Evolutionary conservation across 2,329 filamentous ascomycete species (phyloP).

Genomic region (Sclerotinia borealis): DNA sequence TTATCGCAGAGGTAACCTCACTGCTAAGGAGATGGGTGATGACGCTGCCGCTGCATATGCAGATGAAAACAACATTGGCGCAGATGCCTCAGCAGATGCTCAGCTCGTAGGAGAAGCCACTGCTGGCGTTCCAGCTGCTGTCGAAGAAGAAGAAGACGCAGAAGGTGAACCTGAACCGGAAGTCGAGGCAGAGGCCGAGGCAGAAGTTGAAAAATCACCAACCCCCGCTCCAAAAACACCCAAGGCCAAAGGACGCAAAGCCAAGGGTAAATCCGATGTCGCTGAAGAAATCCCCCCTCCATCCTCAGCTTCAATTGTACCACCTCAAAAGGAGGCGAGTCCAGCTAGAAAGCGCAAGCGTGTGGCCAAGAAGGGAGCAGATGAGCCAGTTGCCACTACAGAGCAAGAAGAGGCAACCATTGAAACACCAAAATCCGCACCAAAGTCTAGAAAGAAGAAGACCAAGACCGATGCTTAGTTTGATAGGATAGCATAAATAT

Average conservation of each 20-base stretch:
- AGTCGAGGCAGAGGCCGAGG: constrained; percentile 26
- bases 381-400: constrained; percentile 21
- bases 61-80: constrained; percentile 51
- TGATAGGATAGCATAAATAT: neutral
- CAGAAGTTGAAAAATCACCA: constrained; percentile 39
- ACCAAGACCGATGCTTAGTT: constrained; percentile 51
- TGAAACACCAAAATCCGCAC: constrained; percentile 26
- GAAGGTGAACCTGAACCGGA: constrained; percentile 41
- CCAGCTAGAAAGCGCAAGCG: constrained; percentile 57
- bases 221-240: constrained; percentile 49
- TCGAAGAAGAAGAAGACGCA: constrained; percentile 28
- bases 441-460: constrained; percentile 32
- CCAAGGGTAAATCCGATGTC: constrained; percentile 25
- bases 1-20: constrained; percentile 54
- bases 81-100: constrained; percentile 35
- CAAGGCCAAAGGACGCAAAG: constrained; percentile 43
- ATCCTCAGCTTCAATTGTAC: constrained; percentile 21
- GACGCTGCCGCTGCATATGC: constrained; percentile 55
- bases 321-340: constrained; percentile 34
- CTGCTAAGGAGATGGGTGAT: constrained; percentile 56
- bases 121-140: constrained; percentile 16
- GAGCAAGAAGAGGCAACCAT: constrained; percentile 43
- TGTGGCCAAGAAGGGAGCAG: constrained; percentile 42
- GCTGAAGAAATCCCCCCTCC: constrained; percentile 27
- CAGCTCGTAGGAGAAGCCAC: constrained; percentile 48